A percentile compares a stretch with the other conserved stretches of the same genome.
Conservation (phyloP, 2,329 filamentous ascomycete genomes). For the Ophiostoma quercus region DNA sequence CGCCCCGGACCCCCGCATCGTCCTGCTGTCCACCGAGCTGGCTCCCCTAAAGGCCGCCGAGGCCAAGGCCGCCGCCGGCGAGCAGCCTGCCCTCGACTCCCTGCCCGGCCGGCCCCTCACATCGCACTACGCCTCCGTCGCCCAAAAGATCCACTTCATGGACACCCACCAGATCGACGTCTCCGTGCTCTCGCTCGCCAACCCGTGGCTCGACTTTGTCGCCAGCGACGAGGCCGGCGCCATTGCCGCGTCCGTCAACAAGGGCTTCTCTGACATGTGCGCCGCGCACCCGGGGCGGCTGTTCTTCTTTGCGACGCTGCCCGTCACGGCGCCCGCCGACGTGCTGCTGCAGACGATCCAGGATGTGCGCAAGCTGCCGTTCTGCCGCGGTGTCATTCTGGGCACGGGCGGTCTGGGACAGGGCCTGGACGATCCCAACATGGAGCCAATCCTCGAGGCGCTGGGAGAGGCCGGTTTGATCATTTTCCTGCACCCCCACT, state of each 20-base stretch:
- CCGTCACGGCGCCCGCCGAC: constrained; percentile 61
- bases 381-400: constrained; percentile 80
- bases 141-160: constrained; percentile 83
- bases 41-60: constrained; percentile 46
- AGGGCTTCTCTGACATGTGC: constrained; percentile 72
- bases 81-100: constrained; percentile 44
- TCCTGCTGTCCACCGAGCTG: constrained; percentile 51
- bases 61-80: constrained; percentile 36
- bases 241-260: constrained; percentile 66
- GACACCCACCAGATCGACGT: constrained; percentile 72
- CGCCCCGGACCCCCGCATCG: constrained; percentile 55
- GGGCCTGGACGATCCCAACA: constrained; percentile 69
- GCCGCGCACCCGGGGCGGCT: constrained; percentile 59
- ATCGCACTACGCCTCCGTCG: constrained; percentile 73
- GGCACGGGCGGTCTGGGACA: constrained; percentile 75
- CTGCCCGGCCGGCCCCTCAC: constrained; percentile 77
- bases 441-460: constrained; percentile 67
- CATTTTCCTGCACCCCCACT: constrained; percentile 87
- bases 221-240: constrained; percentile 52
- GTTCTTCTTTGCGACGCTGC: constrained; percentile 78
- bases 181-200: constrained; percentile 82
- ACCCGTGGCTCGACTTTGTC: constrained; percentile 91
- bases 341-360: constrained; percentile 61
- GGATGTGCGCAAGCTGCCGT: constrained; percentile 55
- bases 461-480: constrained; percentile 60